Conservation (phyloP, 345 rosid genomes). For the Eucalyptus victrix region DNA sequence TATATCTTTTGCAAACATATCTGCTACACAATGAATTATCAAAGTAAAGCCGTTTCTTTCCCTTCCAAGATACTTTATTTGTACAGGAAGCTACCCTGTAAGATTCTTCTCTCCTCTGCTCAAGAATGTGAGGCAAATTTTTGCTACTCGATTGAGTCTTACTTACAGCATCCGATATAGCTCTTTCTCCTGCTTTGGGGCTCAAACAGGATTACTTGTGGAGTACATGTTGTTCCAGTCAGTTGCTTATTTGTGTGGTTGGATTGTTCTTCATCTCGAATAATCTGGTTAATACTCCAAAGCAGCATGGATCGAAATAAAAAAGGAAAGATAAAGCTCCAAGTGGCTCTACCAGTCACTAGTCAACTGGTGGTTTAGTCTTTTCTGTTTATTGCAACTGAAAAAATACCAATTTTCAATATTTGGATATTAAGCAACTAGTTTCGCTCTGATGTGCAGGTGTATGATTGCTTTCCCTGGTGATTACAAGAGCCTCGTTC, state of each 20-base stretch:
- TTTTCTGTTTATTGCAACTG: not conserved
- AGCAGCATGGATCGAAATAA: not conserved
- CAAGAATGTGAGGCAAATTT: not conserved
- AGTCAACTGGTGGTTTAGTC: not conserved
- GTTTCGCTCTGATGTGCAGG: slow-evolving; percentile 27
- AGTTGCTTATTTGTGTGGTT: not conserved
- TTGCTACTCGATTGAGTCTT: not conserved
- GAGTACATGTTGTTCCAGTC: not conserved
- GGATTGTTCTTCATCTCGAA: not conserved
- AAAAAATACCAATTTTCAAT: not conserved
- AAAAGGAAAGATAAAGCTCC: not conserved
- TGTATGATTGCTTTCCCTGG: slow-evolving; percentile 94
- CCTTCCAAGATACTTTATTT: not conserved
- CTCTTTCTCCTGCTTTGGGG: not conserved
- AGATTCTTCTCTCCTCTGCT: not conserved
- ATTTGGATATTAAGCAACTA: not conserved
- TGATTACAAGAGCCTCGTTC: slow-evolving; percentile 70
- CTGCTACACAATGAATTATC: not conserved
- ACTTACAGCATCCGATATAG: not conserved
- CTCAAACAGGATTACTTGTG: not conserved
- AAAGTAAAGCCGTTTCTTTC: not conserved
- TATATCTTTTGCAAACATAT: not conserved
- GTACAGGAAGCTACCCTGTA: not conserved
- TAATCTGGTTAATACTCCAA: not conserved
- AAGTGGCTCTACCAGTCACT: not conserved